A percentile compares a stretch with the other conserved stretches of the same genome.
phyloP scores from a whole-genome alignment of 768 basidiomycete species.

The Lactarius tabidus region DNA sequence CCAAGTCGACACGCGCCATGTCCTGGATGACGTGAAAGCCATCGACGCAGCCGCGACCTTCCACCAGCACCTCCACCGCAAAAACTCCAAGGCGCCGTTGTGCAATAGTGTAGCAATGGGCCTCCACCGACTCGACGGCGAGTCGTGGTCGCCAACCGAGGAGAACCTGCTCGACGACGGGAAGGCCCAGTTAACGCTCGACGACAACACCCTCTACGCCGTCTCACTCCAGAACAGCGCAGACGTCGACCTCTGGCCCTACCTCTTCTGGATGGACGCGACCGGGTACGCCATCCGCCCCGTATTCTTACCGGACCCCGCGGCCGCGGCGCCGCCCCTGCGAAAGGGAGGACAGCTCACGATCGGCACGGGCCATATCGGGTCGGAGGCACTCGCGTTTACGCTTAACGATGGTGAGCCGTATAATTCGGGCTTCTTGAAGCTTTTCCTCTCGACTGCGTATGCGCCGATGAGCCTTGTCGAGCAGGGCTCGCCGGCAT shows the following conservation, averaged over 20 bases:
- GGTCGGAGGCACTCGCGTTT: conserved; percentile 47
- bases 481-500: conserved; percentile 39
- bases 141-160: conserved; percentile 41
- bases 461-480: conserved; percentile 47
- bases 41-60: conserved; percentile 57
- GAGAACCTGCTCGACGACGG: conserved; percentile 46
- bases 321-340: conserved; percentile 42
- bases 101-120: conserved; percentile 49
- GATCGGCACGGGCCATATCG: conserved; percentile 39
- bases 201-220: conserved; percentile 42
- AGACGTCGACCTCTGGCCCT: conserved; percentile 55
- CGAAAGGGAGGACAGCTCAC: conserved; percentile 40
- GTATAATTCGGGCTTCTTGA: conserved; percentile 49
- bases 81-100: conserved; percentile 46
- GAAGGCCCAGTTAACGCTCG: conserved; percentile 43
- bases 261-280: conserved; percentile 58
- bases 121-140: conserved; percentile 46
- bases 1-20: conserved; percentile 36
- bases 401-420: conserved; percentile 36
- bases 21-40: conserved; percentile 35
- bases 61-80: conserved; percentile 52
- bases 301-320: conserved; percentile 49
- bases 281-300: conserved; percentile 50
- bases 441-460: conserved; percentile 52
- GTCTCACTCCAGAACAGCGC: conserved; percentile 49